These are phyloP conservation scores for Haplographium delicatum DNA, from an alignment of 495 filamentous ascomycete genomes.

Conservation along the genomic window DNA sequence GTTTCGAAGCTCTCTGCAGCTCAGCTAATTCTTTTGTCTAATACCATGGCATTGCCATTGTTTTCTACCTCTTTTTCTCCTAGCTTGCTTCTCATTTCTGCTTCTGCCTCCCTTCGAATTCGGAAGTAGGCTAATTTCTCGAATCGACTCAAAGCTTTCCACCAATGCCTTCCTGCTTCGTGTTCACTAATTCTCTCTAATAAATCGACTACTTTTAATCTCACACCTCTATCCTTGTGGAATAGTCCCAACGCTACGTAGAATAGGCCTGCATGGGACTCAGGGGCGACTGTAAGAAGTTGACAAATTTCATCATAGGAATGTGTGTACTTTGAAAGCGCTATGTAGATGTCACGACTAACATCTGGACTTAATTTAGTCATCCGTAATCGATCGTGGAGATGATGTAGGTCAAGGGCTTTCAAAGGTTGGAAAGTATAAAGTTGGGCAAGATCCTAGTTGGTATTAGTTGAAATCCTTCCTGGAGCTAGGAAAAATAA, in stretches of 20 bases:
- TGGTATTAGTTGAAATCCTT: neutral
- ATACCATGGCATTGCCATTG: slow-evolving; percentile 27
- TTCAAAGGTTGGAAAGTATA: slow-evolving; percentile 72
- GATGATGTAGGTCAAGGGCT: slow-evolving; percentile 78
- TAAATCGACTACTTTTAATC: slow-evolving; percentile 70
- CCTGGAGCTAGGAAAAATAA: slow-evolving; percentile 4
- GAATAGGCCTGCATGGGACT: slow-evolving; percentile 85
- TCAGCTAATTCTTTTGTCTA: slow-evolving; percentile 21
- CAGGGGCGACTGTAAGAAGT: slow-evolving; percentile 78
- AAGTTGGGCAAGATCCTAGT: slow-evolving; percentile 55
- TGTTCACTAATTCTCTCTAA: slow-evolving; percentile 79
- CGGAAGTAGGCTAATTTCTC: slow-evolving; percentile 74
- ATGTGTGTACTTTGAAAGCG: slow-evolving; percentile 67
- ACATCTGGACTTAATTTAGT: slow-evolving; percentile 67
- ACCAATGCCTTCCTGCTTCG: slow-evolving; percentile 90
- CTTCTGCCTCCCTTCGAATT: slow-evolving; percentile 59
- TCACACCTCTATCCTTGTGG: slow-evolving; percentile 75
- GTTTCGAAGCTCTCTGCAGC: neutral
- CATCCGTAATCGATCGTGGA: slow-evolving; percentile 82
- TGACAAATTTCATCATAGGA: slow-evolving; percentile 87
- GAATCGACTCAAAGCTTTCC: slow-evolving; percentile 79
- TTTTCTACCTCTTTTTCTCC: slow-evolving; percentile 19
- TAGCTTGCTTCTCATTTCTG: slow-evolving; percentile 30
- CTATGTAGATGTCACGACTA: slow-evolving; percentile 72
- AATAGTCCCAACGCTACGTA: slow-evolving; percentile 91